Evolutionary conservation across 2,329 filamentous ascomycete genomes (phyloP).

Genomic region (Aphanocladium album): DNA sequence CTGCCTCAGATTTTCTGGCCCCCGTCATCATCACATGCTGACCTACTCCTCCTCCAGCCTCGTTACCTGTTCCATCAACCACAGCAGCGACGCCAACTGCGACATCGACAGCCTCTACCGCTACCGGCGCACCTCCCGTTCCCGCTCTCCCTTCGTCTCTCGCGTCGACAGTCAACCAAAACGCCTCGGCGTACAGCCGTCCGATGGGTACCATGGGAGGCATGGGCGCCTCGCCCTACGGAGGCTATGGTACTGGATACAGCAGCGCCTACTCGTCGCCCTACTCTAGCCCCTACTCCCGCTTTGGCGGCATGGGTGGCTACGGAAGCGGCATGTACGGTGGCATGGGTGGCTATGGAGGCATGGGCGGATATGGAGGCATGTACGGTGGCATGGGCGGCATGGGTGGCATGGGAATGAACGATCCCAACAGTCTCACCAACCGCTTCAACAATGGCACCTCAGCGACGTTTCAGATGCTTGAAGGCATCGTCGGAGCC

Average conservation of each 20-base stretch:
- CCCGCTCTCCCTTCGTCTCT: conserved; percentile 78
- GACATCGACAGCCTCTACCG: conserved; percentile 30
- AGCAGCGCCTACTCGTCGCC: conserved; percentile 28
- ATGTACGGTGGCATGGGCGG: conserved; percentile 36
- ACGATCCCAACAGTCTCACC: conserved; percentile 91
- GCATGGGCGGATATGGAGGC: conserved; percentile 38
- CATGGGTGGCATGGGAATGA: conserved; percentile 37
- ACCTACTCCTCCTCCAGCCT: conserved; percentile 30
- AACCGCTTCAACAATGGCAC: conserved; percentile 93
- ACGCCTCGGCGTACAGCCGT: conserved; percentile 74
- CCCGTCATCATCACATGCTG: conserved; percentile 20
- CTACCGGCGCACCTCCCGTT: conserved; percentile 58
- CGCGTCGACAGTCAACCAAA: conserved; percentile 76
- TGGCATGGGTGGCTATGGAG: conserved; percentile 31
- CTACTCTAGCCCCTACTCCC: conserved; percentile 25
- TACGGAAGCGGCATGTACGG: conserved; percentile 38
- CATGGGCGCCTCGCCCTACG: conserved; percentile 31
- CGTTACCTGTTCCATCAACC: conserved; percentile 34
- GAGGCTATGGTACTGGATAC: conserved; percentile 35
- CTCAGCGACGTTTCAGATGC: conserved; percentile 94
- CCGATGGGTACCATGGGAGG: conserved; percentile 35
- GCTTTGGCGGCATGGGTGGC: conserved; percentile 53
- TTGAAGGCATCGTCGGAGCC: conserved; percentile 92
- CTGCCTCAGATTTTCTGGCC: conserved; percentile 38
- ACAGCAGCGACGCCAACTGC: conserved; percentile 32